Evolutionary conservation across 352 stramenopile genomes (phyloP), one percentile per base, ranked within the genome.

Genomic region (Pseudoperonospora humuli): DNA sequence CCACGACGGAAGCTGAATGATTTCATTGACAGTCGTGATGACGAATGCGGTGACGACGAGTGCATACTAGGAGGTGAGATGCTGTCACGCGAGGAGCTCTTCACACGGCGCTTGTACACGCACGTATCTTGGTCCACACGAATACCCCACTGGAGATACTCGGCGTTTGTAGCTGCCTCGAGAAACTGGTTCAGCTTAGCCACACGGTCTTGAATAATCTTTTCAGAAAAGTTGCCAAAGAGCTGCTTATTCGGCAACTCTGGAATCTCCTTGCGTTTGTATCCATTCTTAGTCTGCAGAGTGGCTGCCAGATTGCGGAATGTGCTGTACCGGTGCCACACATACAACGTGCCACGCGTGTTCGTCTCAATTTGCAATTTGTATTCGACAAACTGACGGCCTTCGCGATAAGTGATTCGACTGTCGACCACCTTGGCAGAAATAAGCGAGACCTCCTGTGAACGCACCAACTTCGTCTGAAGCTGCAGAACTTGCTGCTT

Each of bases 261-360:
- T 2, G 74, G 74, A 20, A 86, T 84, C 41, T 82, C 70, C 57
- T 86, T 80, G 39, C 68, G 66, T 54, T 79, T 77, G 58, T 84
- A 82, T 19, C 68, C 66, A 44, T 86, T 82, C 64, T 86, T 86
- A n/a, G 68, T 80, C 52, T 84, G 68, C 24, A 86, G 48, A 15
- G 74, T 82, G 11, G 68, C 72, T 7, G 74, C 74, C 20, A 86
- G 27, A 59, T 86, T 86, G n/a, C 70, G 70, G 67, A 86, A 86
- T 34, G 74, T 86, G 40, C 68, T 82, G 68, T 86, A 86, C 10
- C 74, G 74, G 45, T 86, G 74, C 74, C 74, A 86, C 50, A 86
- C 68, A 29, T 74, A 80, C 38, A 86, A 31, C 3, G 70, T 84
- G 14, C 74, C 74, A 20, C 70, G 74, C 8, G 61, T 84, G 50